Base-by-base conservation (phyloP, 2,329 filamentous ascomycete species). In the Byssochlamys sp. region DNA sequence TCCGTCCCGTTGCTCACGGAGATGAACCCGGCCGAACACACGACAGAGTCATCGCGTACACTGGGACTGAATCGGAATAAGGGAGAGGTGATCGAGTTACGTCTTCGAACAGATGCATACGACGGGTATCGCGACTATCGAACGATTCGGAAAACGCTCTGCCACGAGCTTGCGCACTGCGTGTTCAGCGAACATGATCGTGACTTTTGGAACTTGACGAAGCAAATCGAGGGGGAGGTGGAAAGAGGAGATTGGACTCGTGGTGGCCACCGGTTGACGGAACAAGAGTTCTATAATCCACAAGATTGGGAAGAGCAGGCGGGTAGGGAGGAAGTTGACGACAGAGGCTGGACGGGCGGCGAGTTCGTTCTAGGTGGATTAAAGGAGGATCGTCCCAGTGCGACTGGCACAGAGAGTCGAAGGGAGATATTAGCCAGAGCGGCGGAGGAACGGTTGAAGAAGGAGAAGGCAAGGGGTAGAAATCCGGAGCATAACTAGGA, bases 91-190 rank as follows among this genome's bases (percentile, higher is more conserved):
- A 96, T 99, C 57, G 91, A 97, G 78, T 74, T 99, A 60, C 80
- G 94, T 0, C 75, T 99, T 35, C 80, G 94, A n/a, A 97, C 94
- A 1, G 94, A 99, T 74, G 89, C 89, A 2, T 90, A 94, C 70
- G 91, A 96, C 71, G 94, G 94, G 0, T 97, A 96, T 68, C 79
- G 94, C 39, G 90, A 96, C 70, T 99, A 97, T 75, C 87, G 87
- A 65, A 91, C 88, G 0, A 95, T 99, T 53, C 83, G 94, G 55
- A 89, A 89, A 65, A 97, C 94, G 52, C 78, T 99, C 11, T 97
- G 92, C 69, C 94, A 99, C 75, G 94, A 99, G 77, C 79, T 99
- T 19, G 87, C 91, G 63, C 94, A 99, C 73, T 96, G 96, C 66
- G 89, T 96, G 9, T 87, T 88, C 74, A 80, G 88, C 0, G 84